Conservation (phyloP, 2,329 filamentous ascomycete genomes). For the Aphanocladium album region DNA sequence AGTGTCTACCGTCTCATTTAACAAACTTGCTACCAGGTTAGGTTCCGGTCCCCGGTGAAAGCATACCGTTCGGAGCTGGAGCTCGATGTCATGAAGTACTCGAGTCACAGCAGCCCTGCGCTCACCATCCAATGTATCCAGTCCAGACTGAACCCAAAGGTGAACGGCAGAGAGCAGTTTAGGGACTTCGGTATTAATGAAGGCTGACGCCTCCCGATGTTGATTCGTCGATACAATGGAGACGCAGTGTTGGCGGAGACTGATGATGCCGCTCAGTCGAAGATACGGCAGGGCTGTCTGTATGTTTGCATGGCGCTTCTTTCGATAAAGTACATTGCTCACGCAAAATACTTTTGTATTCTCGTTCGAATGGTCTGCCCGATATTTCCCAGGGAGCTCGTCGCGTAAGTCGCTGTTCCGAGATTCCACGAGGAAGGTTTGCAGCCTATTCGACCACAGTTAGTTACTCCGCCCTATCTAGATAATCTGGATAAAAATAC, state of each 20-base stretch:
- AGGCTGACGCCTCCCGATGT: constrained; percentile 29
- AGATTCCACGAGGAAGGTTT: constrained; percentile 25
- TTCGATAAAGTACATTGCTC: constrained; percentile 40
- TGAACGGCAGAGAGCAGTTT: constrained; percentile 34
- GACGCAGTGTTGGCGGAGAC: constrained; percentile 38
- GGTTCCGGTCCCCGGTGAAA: background rate
- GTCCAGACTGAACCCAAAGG: constrained; percentile 41
- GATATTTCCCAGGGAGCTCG: constrained; percentile 27
- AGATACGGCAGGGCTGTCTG: constrained; percentile 28
- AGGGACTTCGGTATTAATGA: constrained; percentile 37
- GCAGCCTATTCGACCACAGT: constrained; percentile 19
- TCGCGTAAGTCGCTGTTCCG: constrained; percentile 33
- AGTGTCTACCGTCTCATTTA: background rate
- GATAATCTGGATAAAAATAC: background rate
- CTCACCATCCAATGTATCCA: constrained; percentile 32
- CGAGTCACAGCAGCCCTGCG: constrained; percentile 28
- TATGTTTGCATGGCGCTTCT: constrained; percentile 24
- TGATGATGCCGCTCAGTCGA: constrained; percentile 36
- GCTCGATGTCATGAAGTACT: constrained; percentile 28
- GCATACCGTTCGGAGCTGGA: constrained; percentile 26
- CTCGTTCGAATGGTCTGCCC: constrained; percentile 17
- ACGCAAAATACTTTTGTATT: constrained; percentile 36
- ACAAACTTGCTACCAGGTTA: constrained; percentile 5
- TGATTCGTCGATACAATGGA: constrained; percentile 40
- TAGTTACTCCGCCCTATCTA: constrained; percentile 20